Conservation (phyloP, 495 filamentous ascomycete species). For the Neurospora sublineolata region DNA sequence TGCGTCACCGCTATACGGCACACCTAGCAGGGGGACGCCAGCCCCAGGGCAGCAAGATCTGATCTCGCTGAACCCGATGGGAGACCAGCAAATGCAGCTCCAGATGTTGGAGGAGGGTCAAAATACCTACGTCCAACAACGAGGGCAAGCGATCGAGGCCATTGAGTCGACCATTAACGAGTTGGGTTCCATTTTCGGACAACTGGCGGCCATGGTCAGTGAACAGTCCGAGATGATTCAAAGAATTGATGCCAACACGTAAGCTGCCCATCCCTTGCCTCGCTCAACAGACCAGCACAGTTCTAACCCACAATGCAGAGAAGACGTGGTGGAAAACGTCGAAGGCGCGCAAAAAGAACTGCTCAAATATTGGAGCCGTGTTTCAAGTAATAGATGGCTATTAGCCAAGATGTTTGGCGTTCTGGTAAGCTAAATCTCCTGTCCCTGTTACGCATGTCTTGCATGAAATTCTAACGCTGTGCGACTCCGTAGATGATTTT, state of each 20-base stretch:
- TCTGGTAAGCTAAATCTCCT: conserved; percentile 37
- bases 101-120: conserved; percentile 87
- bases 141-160: conserved; percentile 91
- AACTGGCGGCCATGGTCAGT: conserved; percentile 92
- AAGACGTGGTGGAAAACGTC: conserved; percentile 79
- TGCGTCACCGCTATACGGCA: conserved; percentile 76
- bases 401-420: conserved; percentile 98
- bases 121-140: conserved; percentile 83
- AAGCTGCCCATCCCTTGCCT: neutral
- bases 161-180: conserved; percentile 94
- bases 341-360: conserved; percentile 87
- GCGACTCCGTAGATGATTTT: conserved; percentile 16
- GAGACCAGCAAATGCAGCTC: conserved; percentile 75
- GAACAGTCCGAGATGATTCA: conserved; percentile 94
- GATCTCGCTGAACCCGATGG: conserved; percentile 74
- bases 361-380: conserved; percentile 92
- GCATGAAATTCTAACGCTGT: neutral
- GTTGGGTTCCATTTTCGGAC: conserved; percentile 89
- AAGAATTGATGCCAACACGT: conserved; percentile 85
- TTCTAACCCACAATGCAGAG: conserved; percentile 47
- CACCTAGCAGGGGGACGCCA: conserved; percentile 52
- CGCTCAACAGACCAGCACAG: neutral
- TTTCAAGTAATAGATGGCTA: conserved; percentile 90
- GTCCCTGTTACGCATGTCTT: neutral
- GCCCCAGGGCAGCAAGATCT: conserved; percentile 51